Base-by-base conservation (phyloP, 768 basidiomycete species). In the Coprinopsis cinerea region DNA sequence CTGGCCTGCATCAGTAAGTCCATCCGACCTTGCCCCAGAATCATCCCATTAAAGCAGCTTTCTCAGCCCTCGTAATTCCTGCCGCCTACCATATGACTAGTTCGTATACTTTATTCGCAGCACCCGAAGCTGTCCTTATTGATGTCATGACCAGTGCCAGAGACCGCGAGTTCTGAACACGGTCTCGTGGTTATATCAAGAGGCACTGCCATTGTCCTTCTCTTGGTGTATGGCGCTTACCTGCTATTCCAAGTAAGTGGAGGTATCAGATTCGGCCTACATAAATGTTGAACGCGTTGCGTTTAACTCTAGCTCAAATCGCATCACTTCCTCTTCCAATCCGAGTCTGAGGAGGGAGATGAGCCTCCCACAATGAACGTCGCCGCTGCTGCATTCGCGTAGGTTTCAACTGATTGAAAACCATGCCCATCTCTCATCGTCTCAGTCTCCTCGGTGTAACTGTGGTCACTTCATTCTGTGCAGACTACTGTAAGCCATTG, bases 381-480 rank as follows among this genome's bases (percentile, higher is more conserved):
- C 30, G 65, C 74, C 47, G 75, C 89, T 15, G 89, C 90, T 13
- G 77, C 69, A 13, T 49, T 69, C 48, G 79, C 80, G 76, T 78
- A 49, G 18, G 78, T 76, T 3, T 37, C 2, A 17, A 10, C 30
- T 18, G 10, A 18, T 27, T 61, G 61, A 18, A 40, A 25, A 15
- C 7, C 11, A 34, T 26, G 15, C 25, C 44, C 24, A 24, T 26
- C 3, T 30, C 23, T 52, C 30, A 20, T 30, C 23, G 23, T 42
- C 53, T 32, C 43, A 85, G 86, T 46, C 73, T 96, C 5, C 69
- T 92, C 28, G 61, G 67, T 28, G 82, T 90, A 11, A 94, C 93
- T 1, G 70, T 94, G 40, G 61, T 88, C 40, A 95, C 92, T 0
- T 78, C 89, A 0, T 91, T 95, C 69, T 91, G 88, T 56, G 92